Base-by-base conservation (phyloP, 805 yeast genomes). In the Metschnikowia arizonensis region DNA sequence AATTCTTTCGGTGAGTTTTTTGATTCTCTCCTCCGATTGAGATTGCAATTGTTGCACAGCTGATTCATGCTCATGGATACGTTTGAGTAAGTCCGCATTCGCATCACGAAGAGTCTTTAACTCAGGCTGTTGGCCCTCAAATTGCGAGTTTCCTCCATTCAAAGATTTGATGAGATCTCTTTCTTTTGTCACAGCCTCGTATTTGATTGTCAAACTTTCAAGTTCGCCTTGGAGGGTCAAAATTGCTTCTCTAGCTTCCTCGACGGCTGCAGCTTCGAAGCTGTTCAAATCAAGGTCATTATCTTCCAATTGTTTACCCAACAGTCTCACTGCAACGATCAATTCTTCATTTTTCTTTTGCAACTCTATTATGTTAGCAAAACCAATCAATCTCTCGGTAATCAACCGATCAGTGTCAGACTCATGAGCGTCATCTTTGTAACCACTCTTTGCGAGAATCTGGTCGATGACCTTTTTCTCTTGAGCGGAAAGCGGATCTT, bases 331-430 rank as follows among this genome's bases (percentile, higher is more conserved):
- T 2, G 85, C 79, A 30, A 72, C 67, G 29, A 89, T 64, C 23
- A 91, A 71, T 42, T 88, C 85, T 52, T 82, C 79, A 58, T 91
- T 91, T 62, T 82, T 85, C 42, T 75, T 67, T 55, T 88, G 86
- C 42, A 91, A 67, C 40, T 85, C 95, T 10, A 74, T 68, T 11
- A 86, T 74, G 56, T 76, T 77, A 34, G 74, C 77, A 65, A 90
- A 91, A 7, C 79, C 76, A 0, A 88, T 82, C 33, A 93, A 68
- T 48, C 95, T 73, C 44, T 85, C 84, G 8, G 88, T 72, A 19
- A 91, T 87, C 31, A 89, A 60, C 26, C 57, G 61, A 53, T 85
- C 91, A 0, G 95, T 82, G 57, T 88, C 96, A 3, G 82, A 74
- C 47, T 74, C 80, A 29, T 60, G 42, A 2, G 54, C 54, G 10